Evolutionary conservation across 345 rosid genomes (phyloP).

Genomic region (Clarkia xantiana): DNA sequence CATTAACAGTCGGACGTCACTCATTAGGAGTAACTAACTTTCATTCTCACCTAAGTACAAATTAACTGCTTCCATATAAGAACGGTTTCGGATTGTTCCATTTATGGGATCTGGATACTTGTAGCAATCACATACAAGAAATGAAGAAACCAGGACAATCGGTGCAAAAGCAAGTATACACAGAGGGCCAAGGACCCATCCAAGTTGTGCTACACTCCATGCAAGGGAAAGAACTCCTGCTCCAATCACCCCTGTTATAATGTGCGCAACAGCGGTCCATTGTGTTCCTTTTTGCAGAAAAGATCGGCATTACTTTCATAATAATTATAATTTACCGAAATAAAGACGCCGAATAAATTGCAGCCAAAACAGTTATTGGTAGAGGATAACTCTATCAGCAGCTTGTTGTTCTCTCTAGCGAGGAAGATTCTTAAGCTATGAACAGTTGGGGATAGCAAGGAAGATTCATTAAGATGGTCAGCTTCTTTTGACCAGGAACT

Average conservation of each 20-base stretch:
- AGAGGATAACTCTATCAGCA: too few relatives aligned
- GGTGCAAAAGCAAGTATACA: slow-evolving; percentile 30
- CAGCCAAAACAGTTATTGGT: too few relatives aligned
- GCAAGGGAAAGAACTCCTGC: slow-evolving; percentile 69
- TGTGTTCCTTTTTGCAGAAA: slow-evolving; percentile 5
- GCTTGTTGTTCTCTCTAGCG: too few relatives aligned
- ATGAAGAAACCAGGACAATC: slow-evolving; percentile 27
- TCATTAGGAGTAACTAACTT: neutral
- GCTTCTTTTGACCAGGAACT: too few relatives aligned
- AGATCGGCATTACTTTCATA: too few relatives aligned
- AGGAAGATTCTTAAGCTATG: too few relatives aligned
- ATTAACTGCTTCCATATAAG: slow-evolving; percentile 36
- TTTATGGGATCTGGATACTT: slow-evolving; percentile 33
- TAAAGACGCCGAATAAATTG: too few relatives aligned
- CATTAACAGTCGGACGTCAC: neutral
- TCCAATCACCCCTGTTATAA: slow-evolving; percentile 65
- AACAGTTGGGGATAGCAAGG: too few relatives aligned
- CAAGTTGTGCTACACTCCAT: slow-evolving; percentile 57
- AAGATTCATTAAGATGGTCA: too few relatives aligned
- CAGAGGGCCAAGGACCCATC: slow-evolving; percentile 61
- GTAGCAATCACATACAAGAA: slow-evolving; percentile 41
- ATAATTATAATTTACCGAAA: too few relatives aligned
- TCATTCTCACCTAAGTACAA: slow-evolving; percentile 28
- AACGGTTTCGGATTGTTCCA: slow-evolving; percentile 31
- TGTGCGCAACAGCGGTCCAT: slow-evolving; percentile 41